A percentile compares a stretch with the other conserved stretches of the same genome.
These are phyloP conservation scores for Moesziomyces antarcticus DNA, from an alignment of 1,284 basidiomycete genomes.

Conservation along the genomic window DNA sequence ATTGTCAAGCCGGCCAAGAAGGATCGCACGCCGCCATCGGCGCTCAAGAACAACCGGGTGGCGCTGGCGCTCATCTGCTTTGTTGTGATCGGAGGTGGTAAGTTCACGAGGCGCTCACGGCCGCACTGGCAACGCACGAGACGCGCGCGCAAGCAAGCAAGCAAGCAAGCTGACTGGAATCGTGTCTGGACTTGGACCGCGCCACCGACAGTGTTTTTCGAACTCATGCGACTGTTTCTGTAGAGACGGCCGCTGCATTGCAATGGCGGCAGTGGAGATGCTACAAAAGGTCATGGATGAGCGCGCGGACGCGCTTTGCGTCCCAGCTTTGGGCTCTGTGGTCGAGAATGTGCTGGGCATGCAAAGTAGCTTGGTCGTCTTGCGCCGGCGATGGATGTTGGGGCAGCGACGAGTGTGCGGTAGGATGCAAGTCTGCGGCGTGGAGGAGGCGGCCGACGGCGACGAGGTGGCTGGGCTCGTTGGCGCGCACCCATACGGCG, in stretches of 20 bases:
- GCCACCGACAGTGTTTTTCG: slow-evolving; percentile 40
- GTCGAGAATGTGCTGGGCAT: background rate
- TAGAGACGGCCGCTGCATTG: slow-evolving; percentile 3
- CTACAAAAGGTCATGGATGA: too few species aligned
- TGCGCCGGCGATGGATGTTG: background rate
- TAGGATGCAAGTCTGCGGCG: slow-evolving; percentile 27
- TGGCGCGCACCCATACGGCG: slow-evolving; percentile 56
- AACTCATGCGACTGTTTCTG: slow-evolving; percentile 43
- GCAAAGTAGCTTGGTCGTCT: background rate
- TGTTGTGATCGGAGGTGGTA: slow-evolving; percentile 51
- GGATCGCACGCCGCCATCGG: background rate
- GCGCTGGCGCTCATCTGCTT: slow-evolving; percentile 38
- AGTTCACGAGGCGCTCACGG: slow-evolving; percentile 6
- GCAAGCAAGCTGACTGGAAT: too few species aligned
- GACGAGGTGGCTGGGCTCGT: slow-evolving; percentile 45
- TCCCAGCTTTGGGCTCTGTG: too few species aligned
- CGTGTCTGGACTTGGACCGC: background rate
- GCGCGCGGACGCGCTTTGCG: too few species aligned
- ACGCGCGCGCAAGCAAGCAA: too few species aligned
- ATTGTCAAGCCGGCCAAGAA: slow-evolving; percentile 30
- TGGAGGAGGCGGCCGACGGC: slow-evolving; percentile 55
- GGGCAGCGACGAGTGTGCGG: background rate
- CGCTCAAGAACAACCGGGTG: slow-evolving; percentile 11
- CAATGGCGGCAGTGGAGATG: background rate
- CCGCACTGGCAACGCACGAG: too few species aligned